Evolutionary conservation across 208 protist species (phyloP), one percentile per base, ranked within the genome.

Genomic region (Acanthamoeba triangularis): DNA sequence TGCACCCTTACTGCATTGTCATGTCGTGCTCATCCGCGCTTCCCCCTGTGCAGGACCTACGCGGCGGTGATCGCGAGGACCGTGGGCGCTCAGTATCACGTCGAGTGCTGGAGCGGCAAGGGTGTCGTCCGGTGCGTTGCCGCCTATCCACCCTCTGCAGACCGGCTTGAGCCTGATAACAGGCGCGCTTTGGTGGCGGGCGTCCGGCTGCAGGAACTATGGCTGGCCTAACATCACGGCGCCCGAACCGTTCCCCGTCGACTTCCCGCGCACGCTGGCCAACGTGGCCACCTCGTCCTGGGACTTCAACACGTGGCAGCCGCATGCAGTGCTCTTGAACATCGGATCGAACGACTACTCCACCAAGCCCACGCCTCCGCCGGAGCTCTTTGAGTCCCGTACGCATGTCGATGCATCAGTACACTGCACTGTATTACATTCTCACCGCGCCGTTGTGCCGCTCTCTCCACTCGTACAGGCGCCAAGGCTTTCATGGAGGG

Each of bases 51-150:
- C 76, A 85, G 76, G 76, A 30, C 41, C 76, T 85, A 85, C 30
- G 76, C 41, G 5, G 76, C 76, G 30, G 41, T 85, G 25, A 85
- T 85, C 47, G 76, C 76, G 16, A 23, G 76, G 10, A 56, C 76
- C 23, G 16, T 85, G 41, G 25, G n/a, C 8, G 76, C 76, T 5
- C 44, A 85, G 44, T 85, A 85, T 44, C 76, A 85, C 47, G 76
- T 85, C 14, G 76, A 85, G 76, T 85, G 76, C 41, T 85, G 76
- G 76, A 85, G 76, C 28, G 76, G 76, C 35, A 85, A 85, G 76
- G 76, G 76, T 10, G 44, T 85, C 23, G 76, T 85, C 28, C 76
- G 76, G 76, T 85, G n/a, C 41, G 76, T 23, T 7, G 11, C 18
- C 28, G n/a, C 33, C 76, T 1, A 16, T 37, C 30, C 76, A 14